A percentile compares a stretch with the other conserved stretches of the same genome.
phyloP scores from a whole-genome alignment of 129 eudicot species.

The Deinandra increscens region DNA sequence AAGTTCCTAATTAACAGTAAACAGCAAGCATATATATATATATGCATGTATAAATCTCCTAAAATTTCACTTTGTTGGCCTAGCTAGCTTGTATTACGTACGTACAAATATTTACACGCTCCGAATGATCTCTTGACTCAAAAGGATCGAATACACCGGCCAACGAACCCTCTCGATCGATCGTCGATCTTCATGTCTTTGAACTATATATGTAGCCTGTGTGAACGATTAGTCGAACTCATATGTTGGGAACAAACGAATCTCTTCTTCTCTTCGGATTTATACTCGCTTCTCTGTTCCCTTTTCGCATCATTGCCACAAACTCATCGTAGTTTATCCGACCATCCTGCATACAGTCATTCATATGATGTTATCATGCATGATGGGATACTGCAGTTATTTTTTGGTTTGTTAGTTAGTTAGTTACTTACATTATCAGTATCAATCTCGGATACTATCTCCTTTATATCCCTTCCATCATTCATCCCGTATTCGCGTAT shows the following conservation, averaged over 20 bases:
- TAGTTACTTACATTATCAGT: constrained; percentile 59
- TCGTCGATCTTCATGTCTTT: too few species aligned
- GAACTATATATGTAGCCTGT: constrained; percentile 1
- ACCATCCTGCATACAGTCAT: constrained; percentile 96
- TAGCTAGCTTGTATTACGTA: too few species aligned
- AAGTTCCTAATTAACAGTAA: too few species aligned
- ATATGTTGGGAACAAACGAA: constrained; percentile 30
- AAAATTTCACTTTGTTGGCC: background rate
- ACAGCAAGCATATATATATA: background rate
- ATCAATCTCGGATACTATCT: constrained; percentile 74
- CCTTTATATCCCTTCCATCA: constrained; percentile 69
- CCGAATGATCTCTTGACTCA: too few species aligned
- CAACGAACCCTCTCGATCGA: too few species aligned
- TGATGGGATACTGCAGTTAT: too few species aligned
- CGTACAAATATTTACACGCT: too few species aligned
- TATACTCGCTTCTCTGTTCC: constrained; percentile 48
- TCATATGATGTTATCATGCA: too few species aligned
- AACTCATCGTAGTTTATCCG: constrained; percentile 91
- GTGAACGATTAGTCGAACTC: background rate
- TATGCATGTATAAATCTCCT: background rate
- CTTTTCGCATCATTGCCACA: constrained; percentile 94
- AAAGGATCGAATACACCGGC: too few species aligned
- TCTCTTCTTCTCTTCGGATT: constrained; percentile 68
- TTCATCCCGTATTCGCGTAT: constrained; percentile 69
- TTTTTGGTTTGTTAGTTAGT: too few species aligned